Base-by-base conservation (phyloP, 1,284 basidiomycete genomes). In the Coriolopsis trogii region DNA sequence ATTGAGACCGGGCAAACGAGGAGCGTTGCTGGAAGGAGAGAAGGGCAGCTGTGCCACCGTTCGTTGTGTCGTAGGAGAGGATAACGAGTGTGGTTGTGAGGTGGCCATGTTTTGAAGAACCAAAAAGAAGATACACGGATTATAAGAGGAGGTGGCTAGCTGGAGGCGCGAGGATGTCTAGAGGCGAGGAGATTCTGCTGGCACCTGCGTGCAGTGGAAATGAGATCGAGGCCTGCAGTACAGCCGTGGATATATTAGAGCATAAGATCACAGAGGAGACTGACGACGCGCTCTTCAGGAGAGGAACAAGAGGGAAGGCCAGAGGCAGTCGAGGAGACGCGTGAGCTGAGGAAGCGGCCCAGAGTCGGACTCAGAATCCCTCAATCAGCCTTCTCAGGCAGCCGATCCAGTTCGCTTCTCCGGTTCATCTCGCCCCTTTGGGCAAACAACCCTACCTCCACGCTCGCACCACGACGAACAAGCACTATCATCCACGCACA, bases 21-120 rank as follows among this genome's bases (percentile, higher is more conserved):
- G 51, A 33, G 55, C 56, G 42, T 60, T 64, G 48, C 56, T 61
- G 24, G 61, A 56, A n/a, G 61, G 59, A 37, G 66, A 61, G 55
- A 67, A 67, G 1, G 67, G 66, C 29, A 69, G 63, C 52, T 67
- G 64, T n/a, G 64, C 53, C 23, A 61, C 61, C 24, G 64, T 60
- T 39, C 66, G 59, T 41, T 63, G 64, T 30, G 59, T 45, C 21
- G 63, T n/a, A n/a, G n/a, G 51, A 21, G 46, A 37, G 16, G 64
- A 60, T 67, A 69, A 67, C n/a, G 67, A 69, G 53, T 63, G 67
- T 67, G 67, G 67, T 52, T 63, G 67, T 67, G 65, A 49, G 24
- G 60, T 63, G 51, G 66, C 59, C 67, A 69, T 69, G 50, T 54
- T 47, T 39, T 39, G 26, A 44, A 36, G 42, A 46, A 37, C 40